These are phyloP conservation scores for Pyrenophora graminea DNA, from an alignment of 2,329 filamentous ascomycete species.

Conservation along the genomic window DNA sequence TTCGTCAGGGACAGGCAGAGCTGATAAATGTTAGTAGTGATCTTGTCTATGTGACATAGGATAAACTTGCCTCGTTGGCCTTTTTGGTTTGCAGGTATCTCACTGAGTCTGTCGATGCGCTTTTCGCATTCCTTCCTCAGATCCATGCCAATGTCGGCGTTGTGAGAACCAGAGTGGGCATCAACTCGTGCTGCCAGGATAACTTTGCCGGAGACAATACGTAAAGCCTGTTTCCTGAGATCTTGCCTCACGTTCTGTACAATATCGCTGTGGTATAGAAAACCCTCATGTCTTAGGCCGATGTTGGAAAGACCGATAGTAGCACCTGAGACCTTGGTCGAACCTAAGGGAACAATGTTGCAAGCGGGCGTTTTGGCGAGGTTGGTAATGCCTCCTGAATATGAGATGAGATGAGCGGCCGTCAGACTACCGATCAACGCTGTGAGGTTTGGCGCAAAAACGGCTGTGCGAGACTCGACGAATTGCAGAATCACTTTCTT, in stretches of 20 bases:
- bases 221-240: constrained; percentile 89
- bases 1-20: constrained; percentile 90
- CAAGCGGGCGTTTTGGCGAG: constrained; percentile 91
- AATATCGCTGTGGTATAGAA: constrained; percentile 88
- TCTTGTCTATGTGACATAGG: no score
- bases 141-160: constrained; percentile 81
- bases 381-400: constrained; percentile 83
- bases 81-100: constrained; percentile 88
- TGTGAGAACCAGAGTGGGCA: constrained; percentile 76
- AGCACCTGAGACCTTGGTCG: constrained; percentile 78
- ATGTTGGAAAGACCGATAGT: constrained; percentile 87
- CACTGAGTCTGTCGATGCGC: constrained; percentile 88
- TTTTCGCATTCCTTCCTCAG: constrained; percentile 82
- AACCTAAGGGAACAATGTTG: constrained; percentile 88
- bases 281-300: constrained; percentile 87
- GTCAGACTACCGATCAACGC: constrained; percentile 88
- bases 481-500: constrained; percentile 89
- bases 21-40: not conserved
- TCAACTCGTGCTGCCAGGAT: constrained; percentile 93
- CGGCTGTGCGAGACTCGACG: constrained; percentile 93
- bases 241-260: constrained; percentile 84
- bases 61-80: constrained; percentile 57
- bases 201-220: constrained; percentile 90
- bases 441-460: constrained; percentile 93
- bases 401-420: constrained; percentile 94